Percentiles rank a stretch among this genome's conserved stretches.
These are phyloP conservation scores for Candida mesenterica DNA, from an alignment of 1,139 yeast genomes.

Conservation along the genomic window DNA sequence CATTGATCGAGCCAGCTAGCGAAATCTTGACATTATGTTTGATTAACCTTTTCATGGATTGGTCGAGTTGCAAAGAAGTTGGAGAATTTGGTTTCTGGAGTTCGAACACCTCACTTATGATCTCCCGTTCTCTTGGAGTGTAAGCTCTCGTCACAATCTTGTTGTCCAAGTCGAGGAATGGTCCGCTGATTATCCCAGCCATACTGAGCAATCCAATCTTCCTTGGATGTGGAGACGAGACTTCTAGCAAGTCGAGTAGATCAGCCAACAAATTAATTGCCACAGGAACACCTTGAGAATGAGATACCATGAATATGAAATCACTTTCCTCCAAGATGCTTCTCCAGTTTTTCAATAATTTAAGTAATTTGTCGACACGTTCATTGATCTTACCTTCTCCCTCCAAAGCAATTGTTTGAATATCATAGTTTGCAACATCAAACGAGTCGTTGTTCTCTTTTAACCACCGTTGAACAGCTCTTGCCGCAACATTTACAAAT, in stretches of 20 bases:
- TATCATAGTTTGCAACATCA: slow-evolving; percentile 22
- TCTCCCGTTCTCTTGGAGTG: slow-evolving; percentile 45
- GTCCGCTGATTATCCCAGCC: slow-evolving; percentile 48
- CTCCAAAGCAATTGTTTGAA: slow-evolving; percentile 51
- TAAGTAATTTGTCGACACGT: slow-evolving; percentile 33
- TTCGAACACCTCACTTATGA: slow-evolving; percentile 49
- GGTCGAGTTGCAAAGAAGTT: slow-evolving; percentile 29
- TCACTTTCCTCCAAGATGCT: slow-evolving; percentile 36
- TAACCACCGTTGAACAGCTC: slow-evolving; percentile 42
- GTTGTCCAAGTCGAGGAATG: slow-evolving; percentile 42
- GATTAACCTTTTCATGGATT: slow-evolving; percentile 33
- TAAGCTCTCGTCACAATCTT: slow-evolving; percentile 49
- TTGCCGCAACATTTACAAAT: slow-evolving; percentile 35
- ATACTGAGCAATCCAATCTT: slow-evolving; percentile 43
- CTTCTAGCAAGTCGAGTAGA: slow-evolving; percentile 18
- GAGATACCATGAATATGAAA: slow-evolving; percentile 43
- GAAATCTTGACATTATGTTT: slow-evolving; percentile 48
- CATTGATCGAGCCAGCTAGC: slow-evolving; percentile 46
- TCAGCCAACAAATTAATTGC: slow-evolving; percentile 43
- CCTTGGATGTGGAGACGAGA: slow-evolving; percentile 14
- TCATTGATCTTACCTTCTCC: slow-evolving; percentile 50
- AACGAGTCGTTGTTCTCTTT: slow-evolving; percentile 22
- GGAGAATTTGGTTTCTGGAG: slow-evolving; percentile 38
- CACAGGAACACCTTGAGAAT: slow-evolving; percentile 46
- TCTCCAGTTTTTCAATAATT: slow-evolving; percentile 45